A percentile compares a stretch with the other conserved stretches of the same genome.
phyloP scores from a whole-genome alignment of 306 rosid species.

The Rosa chinensis region DNA sequence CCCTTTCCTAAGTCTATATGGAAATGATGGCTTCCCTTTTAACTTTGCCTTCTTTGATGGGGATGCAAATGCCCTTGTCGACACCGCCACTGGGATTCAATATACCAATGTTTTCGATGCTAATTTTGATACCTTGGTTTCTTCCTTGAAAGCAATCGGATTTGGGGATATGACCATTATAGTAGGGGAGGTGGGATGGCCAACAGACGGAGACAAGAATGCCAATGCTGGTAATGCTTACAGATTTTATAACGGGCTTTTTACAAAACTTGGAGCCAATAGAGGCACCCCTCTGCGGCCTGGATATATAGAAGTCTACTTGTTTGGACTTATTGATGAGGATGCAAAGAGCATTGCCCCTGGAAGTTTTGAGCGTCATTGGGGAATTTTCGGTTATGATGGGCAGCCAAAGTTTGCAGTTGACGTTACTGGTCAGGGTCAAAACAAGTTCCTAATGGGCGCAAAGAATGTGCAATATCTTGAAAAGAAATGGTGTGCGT shows the following conservation, averaged over 20 bases:
- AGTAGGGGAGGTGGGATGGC: conserved; percentile 99
- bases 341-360: conserved; percentile 89
- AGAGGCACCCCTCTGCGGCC: conserved; percentile 85
- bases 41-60: conserved; percentile 95
- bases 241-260: conserved; percentile 81
- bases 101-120: conserved; percentile 94
- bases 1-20: conserved; percentile 93
- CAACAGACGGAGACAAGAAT: conserved; percentile 94
- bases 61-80: conserved; percentile 55
- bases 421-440: conserved; percentile 82
- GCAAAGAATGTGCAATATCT: conserved; percentile 74
- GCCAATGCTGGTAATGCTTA: conserved; percentile 69
- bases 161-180: conserved; percentile 61
- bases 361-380: conserved; percentile 86
- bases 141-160: conserved; percentile 72
- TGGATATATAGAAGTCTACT: conserved; percentile 78
- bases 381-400: conserved; percentile 87
- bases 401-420: conserved; percentile 82
- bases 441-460: conserved; percentile 57
- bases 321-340: conserved; percentile 84
- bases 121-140: conserved; percentile 84
- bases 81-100: conserved; percentile 46
- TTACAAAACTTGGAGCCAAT: conserved; percentile 63
- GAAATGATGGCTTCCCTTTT: conserved; percentile 76
- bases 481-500: conserved; percentile 68